These are phyloP conservation scores for Macrophomina tecta DNA, from an alignment of 2,329 filamentous ascomycete genomes.

Conservation along the genomic window DNA sequence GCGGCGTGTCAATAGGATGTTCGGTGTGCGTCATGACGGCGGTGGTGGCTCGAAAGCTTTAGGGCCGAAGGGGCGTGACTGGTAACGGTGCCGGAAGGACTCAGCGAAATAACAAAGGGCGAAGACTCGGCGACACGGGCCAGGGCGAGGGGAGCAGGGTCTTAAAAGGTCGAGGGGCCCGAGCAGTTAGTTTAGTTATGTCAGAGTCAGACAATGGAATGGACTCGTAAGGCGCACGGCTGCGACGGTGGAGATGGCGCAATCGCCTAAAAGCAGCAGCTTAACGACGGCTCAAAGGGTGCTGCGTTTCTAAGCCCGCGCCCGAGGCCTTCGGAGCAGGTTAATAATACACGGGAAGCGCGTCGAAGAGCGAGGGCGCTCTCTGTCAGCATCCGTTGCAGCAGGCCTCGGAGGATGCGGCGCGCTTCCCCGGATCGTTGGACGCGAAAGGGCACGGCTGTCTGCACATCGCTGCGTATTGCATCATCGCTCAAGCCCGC, in stretches of 20 bases:
- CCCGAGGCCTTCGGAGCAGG: neutral
- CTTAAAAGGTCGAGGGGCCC: constrained; percentile 7
- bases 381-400: constrained; percentile 9
- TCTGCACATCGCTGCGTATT: constrained; percentile 13
- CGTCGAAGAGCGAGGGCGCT: neutral
- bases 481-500: constrained; percentile 19
- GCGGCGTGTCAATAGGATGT: constrained; percentile 73
- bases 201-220: constrained; percentile 27
- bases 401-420: constrained; percentile 1
- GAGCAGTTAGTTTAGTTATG: constrained; percentile 6
- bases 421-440: constrained; percentile 21
- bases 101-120: neutral
- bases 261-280: constrained; percentile 21
- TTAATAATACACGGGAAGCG: constrained; percentile 15
- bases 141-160: neutral
- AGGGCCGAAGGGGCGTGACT: neutral
- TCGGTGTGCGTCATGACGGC: constrained; percentile 49
- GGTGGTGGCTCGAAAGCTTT: neutral
- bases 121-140: neutral
- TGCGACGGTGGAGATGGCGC: constrained; percentile 21
- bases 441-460: neutral
- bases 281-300: constrained; percentile 14
- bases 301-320: neutral
- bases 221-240: constrained; percentile 13
- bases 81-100: neutral